Conservation (phyloP, 306 rosid genomes). For the Senna siamea region DNA sequence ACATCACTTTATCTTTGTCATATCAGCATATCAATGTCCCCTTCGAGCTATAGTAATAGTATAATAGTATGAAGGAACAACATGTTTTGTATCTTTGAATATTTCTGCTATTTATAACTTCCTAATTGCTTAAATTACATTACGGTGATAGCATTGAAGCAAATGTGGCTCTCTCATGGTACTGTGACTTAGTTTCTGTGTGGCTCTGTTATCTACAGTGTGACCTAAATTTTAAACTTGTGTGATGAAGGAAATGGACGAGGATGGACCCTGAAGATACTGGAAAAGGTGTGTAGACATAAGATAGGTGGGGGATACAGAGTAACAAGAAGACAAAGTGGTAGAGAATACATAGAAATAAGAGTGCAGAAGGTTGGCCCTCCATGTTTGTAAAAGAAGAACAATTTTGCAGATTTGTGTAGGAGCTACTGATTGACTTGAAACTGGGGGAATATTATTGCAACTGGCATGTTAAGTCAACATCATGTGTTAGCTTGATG, state of each 20-base stretch:
- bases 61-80: no score
- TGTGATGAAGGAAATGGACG: not conserved
- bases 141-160: no score
- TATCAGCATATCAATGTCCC: slow-evolving; percentile 33
- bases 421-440: slow-evolving; percentile 37
- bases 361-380: slow-evolving; percentile 41
- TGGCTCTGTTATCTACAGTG: not conserved
- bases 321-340: slow-evolving; percentile 31
- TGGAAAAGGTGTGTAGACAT: no score
- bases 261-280: not conserved
- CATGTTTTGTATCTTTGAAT: slow-evolving; percentile 20
- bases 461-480: slow-evolving; percentile 37
- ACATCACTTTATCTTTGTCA: slow-evolving; percentile 35
- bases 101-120: not conserved
- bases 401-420: slow-evolving; percentile 42
- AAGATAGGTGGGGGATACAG: not conserved
- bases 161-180: no score
- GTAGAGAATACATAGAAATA: slow-evolving; percentile 39
- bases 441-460: slow-evolving; percentile 21
- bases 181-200: no score
- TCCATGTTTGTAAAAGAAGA: slow-evolving; percentile 46
- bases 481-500: slow-evolving; percentile 41
- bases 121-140: slow-evolving; percentile 3
- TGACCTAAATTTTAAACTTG: not conserved
- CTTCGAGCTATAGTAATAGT: slow-evolving; percentile 39